These are phyloP conservation scores for Ilyonectria destructans DNA, from an alignment of 2,329 filamentous ascomycete species.

Conservation along the genomic window DNA sequence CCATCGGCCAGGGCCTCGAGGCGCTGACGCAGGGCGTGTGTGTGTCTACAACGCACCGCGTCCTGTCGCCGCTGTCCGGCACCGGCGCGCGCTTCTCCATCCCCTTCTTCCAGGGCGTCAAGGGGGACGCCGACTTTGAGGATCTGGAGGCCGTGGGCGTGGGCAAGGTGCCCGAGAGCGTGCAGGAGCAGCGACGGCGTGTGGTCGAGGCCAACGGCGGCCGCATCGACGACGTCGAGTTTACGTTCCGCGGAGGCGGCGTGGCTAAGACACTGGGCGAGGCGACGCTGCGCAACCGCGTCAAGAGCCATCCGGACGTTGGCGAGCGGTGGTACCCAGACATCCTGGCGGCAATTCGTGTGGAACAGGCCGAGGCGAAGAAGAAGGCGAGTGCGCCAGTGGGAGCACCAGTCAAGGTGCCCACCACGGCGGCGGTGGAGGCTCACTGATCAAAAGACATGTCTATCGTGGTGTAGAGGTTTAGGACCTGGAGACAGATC, in stretches of 20 bases:
- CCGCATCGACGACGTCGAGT: conserved; percentile 84
- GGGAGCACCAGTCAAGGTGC: conserved; percentile 34
- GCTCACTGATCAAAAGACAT: conserved; percentile 48
- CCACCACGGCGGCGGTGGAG: conserved; percentile 50
- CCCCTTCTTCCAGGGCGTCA: conserved; percentile 91
- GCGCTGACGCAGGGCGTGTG: conserved; percentile 89
- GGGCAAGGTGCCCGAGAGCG: conserved; percentile 72
- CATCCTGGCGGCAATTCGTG: conserved; percentile 70
- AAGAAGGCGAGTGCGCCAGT: conserved; percentile 46
- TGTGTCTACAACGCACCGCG: conserved; percentile 85
- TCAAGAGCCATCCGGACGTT: conserved; percentile 91
- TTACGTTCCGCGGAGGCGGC: conserved; percentile 83
- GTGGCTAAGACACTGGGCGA: conserved; percentile 81
- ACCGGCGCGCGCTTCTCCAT: conserved; percentile 83
- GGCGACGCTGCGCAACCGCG: conserved; percentile 86
- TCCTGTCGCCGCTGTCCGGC: conserved; percentile 81
- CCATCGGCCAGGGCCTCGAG: conserved; percentile 90
- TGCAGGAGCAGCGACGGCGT: conserved; percentile 73
- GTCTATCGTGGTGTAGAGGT: conserved; percentile 29
- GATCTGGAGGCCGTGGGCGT: conserved; percentile 77
- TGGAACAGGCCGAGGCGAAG: conserved; percentile 68
- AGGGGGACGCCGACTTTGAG: conserved; percentile 84
- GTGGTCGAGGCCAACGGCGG: conserved; percentile 72
- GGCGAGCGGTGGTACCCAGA: conserved; percentile 86
- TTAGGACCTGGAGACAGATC: conserved; percentile 26